Base-by-base conservation (phyloP, 805 yeast species). In the Naumovozyma baii region DNA sequence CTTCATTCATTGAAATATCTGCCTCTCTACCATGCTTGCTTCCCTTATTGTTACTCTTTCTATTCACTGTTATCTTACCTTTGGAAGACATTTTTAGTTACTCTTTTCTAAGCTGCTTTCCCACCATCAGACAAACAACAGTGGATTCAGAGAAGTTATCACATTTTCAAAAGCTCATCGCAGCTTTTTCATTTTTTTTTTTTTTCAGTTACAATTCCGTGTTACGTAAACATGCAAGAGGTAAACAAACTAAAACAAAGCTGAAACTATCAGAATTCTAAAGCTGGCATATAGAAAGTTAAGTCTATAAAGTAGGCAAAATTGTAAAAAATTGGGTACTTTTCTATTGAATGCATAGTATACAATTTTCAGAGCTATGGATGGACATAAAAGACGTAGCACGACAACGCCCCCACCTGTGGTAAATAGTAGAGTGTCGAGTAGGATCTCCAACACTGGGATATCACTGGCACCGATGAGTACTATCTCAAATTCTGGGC, bases 61-160 rank as follows among this genome's bases (percentile, higher is more conserved):
- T 16, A 9, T 37, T 22, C 10, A 43, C 17, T 29, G 55, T 26
- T 37, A 34, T 39, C 46, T 22, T 33, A 39, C 13, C 42, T n/a
- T n/a, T n/a, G n/a, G n/a, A n/a, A 22, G 12, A 22, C 28, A 7
- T 22, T 12, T 22, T 22, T 12, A 22, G 12, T 22, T 22, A 22
- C 28, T 8, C 10, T 22, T 8, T 22, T 22, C 7, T 22, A 8
- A 8, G 7, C 28, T 8, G 12, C 10, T 22, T 22, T 22, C 12
- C 28, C 28, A 22, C 12, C 28, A n/a, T n/a, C n/a, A n/a, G n/a
- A n/a, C n/a, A n/a, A n/a, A 22, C 10, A 22, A 22, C 10, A 22
- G 9, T 22, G 9, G 7, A 22, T 22, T 22, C 18, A 9, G 19
- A 19, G 10, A 31, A 14, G 17, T 17, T 32, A 15, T 3, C 13